Evolutionary conservation across 495 filamentous ascomycete genomes (phyloP), one percentile per base, ranked within the genome.

Genomic region (Penicillium manginii): DNA sequence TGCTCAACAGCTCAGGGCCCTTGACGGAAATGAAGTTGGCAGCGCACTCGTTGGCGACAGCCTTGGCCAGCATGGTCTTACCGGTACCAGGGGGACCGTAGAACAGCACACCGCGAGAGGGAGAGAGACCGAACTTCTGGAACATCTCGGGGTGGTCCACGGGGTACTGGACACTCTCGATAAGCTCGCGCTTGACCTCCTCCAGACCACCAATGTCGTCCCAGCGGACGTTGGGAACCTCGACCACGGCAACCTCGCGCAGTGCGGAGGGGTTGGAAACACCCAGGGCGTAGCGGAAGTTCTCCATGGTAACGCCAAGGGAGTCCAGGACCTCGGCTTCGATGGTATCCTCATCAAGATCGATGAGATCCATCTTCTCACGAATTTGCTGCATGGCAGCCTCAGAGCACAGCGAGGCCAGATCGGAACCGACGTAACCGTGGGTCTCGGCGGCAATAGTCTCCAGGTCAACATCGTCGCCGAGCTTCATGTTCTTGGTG

Each of bases 401-500:
- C 77, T 98, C 94, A 11, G 94, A 98, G 81, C 94, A 98, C 56
- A 98, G 89, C n/a, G 94, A 96, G 39, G 94, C 94, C 72, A 98
- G 78, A 88, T 98, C 94, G 35, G 94, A 98, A 79, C 94, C 94
- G 73, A 98, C 94, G 66, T 97, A 98, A 81, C 94, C 94, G 80
- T 98, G 94, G 50, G 94, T 98, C 82, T 98, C 96, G 37, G 96
- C 87, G 37, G 94, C 96, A 68, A 98, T 97, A 65, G 91, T 86
- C 81, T 96, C 92, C 19, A 98, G 88, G 70, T 98, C 94, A 42
- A 98, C 94, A 72, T 98, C 94, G 46, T 97, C 96, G 48, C 80
- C 92, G 29, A 98, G 86, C 83, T 98, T 98, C 94, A 98, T 98
- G 86, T 98, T 98, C 87, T 98, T 98, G 66, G 96, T 98, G 82